These are phyloP conservation scores for Eucalyptus marginata DNA, from an alignment of 345 rosid species.

Conservation along the genomic window DNA sequence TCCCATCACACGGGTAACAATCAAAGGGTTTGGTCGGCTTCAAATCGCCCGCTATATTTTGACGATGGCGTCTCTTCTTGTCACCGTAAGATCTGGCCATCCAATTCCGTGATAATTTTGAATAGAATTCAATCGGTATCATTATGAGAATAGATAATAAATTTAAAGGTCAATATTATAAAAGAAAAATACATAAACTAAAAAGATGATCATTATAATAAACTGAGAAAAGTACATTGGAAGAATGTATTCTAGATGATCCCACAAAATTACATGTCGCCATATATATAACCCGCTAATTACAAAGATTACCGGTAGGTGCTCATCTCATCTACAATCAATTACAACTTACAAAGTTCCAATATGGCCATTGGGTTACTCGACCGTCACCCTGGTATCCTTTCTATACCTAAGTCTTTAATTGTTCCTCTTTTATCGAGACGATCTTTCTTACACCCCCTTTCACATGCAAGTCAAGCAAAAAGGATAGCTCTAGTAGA, in stretches of 20 bases:
- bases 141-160: background rate
- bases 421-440: too few relatives aligned
- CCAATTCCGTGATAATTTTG: background rate
- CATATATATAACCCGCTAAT: background rate
- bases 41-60: background rate
- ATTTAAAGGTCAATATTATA: background rate
- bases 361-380: background rate
- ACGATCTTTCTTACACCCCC: too few relatives aligned
- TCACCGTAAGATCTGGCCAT: background rate
- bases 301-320: rapidly evolving
- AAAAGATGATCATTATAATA: background rate
- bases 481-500: background rate
- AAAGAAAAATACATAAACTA: background rate
- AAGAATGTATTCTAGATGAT: background rate
- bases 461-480: too few relatives aligned
- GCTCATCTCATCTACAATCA: background rate
- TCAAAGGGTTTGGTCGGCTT: background rate
- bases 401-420: too few relatives aligned
- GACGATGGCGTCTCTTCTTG: background rate
- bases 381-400: rapidly evolving
- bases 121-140: background rate
- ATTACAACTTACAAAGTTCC: background rate
- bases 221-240: background rate
- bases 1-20: background rate
- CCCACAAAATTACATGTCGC: background rate